Conservation (phyloP, 202 grass and related monocot genomes). For the Setaria viridis region DNA sequence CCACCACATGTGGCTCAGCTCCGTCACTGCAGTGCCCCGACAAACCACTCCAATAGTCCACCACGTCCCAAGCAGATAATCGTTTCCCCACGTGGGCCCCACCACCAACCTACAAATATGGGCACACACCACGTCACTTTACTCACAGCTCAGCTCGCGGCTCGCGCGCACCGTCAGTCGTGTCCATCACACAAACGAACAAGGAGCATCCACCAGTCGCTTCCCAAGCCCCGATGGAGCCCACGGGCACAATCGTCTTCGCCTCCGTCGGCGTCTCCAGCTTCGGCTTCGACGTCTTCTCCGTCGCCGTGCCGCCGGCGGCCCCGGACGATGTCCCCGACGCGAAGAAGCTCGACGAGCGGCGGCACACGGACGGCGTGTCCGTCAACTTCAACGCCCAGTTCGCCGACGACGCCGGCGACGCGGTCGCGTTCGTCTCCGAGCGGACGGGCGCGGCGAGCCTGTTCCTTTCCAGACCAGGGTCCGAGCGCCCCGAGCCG, state of each 20-base stretch:
- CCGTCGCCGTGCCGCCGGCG: constrained; percentile 49
- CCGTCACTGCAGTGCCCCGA: neutral
- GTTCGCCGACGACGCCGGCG: constrained; percentile 67
- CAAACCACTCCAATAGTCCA: constrained; percentile 32
- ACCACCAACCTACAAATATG: constrained; percentile 43
- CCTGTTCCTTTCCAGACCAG: constrained; percentile 47
- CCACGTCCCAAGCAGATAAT: constrained; percentile 11
- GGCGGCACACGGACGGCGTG: constrained; percentile 77
- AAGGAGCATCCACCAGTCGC: neutral
- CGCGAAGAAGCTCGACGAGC: constrained; percentile 40
- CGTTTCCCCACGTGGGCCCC: neutral
- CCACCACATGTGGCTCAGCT: neutral
- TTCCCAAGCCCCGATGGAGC: constrained; percentile 56
- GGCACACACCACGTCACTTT: neutral
- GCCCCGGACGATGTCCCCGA: neutral
- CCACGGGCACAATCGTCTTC: constrained; percentile 75
- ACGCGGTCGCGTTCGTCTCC: constrained; percentile 76
- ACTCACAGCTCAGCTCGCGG: neutral
- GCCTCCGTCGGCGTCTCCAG: constrained; percentile 59
- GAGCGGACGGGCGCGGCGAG: constrained; percentile 66
- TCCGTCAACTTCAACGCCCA: constrained; percentile 88
- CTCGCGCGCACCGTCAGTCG: neutral
- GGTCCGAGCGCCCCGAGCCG: constrained; percentile 29
- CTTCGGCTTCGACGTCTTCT: constrained; percentile 98
- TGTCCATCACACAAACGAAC: neutral